These are phyloP conservation scores for Fistulinella cinereoalba DNA, from an alignment of 1,284 basidiomycete genomes.

Conservation along the genomic window DNA sequence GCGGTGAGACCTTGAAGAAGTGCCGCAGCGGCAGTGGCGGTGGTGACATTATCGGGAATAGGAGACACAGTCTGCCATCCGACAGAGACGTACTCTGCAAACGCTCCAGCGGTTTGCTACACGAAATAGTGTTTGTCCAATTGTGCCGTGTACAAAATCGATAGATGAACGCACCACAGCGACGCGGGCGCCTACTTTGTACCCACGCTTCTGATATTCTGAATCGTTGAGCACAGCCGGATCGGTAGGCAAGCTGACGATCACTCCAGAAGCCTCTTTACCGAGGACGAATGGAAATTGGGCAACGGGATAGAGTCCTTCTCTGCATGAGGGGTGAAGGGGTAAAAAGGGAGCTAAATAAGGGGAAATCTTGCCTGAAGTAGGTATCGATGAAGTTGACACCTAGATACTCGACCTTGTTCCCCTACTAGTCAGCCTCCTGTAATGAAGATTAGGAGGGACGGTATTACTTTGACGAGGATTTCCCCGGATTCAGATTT, in stretches of 20 bases:
- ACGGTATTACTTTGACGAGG: conserved; percentile 66
- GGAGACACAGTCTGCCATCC: conserved; percentile 64
- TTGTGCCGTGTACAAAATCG: neutral
- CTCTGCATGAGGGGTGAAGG: conserved; percentile 33
- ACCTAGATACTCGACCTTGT: conserved; percentile 65
- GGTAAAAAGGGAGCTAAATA: neutral
- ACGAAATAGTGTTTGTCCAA: conserved; percentile 7
- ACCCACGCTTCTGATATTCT: conserved; percentile 58
- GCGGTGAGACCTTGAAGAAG: conserved; percentile 82
- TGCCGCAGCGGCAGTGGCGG: conserved; percentile 64
- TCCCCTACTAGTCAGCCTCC: conserved; percentile 17
- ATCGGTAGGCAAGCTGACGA: conserved; percentile 72
- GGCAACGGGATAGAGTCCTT: conserved; percentile 56
- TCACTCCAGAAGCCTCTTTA: conserved; percentile 74
- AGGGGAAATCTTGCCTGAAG: conserved; percentile 44
- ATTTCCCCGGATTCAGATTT: conserved; percentile 63
- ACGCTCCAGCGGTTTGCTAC: conserved; percentile 54
- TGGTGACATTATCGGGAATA: conserved; percentile 59
- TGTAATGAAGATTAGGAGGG: neutral
- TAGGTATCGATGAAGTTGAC: conserved; percentile 91
- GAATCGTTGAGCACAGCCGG: conserved; percentile 49
- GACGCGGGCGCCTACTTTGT: conserved; percentile 60
- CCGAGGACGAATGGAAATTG: conserved; percentile 76
- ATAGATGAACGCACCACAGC: conserved; percentile 48
- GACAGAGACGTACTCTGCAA: conserved; percentile 76